Conservation (phyloP, 257 asterid genomes). For the Primulina eburnea region DNA sequence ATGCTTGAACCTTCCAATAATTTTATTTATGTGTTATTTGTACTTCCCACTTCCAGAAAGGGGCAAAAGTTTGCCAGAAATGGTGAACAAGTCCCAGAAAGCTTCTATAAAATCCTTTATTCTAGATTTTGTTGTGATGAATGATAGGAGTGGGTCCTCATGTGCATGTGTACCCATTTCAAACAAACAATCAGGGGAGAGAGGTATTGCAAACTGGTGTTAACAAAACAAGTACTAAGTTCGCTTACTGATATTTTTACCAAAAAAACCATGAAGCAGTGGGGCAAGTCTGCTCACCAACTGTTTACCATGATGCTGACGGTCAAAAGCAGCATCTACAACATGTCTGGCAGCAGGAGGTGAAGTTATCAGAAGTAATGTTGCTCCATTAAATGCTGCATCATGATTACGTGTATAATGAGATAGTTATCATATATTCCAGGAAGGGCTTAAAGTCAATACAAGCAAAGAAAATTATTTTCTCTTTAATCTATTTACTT, state of each 20-base stretch:
- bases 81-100: constrained; percentile 13
- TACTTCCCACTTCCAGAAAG: constrained; percentile 13
- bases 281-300: constrained; percentile 52
- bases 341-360: constrained; percentile 72
- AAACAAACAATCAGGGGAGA: background rate
- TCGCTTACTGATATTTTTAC: constrained; percentile 10
- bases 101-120: constrained; percentile 3
- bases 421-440: constrained; percentile 20
- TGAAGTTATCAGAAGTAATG: constrained; percentile 53
- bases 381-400: constrained; percentile 82
- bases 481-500: background rate
- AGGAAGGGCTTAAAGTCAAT: constrained; percentile 7
- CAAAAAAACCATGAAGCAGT: constrained; percentile 11
- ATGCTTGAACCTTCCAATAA: constrained; percentile 8
- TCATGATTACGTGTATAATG: constrained; percentile 26
- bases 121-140: background rate
- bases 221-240: constrained; percentile 3
- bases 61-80: background rate
- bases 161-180: background rate
- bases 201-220: constrained; percentile 2
- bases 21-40: constrained; percentile 3
- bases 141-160: background rate
- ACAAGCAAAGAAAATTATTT: constrained; percentile 7
- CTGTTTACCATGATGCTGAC: constrained; percentile 76
- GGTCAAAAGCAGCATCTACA: constrained; percentile 79